A percentile compares a stretch with the other conserved stretches of the same genome.
Conservation (phyloP, 768 basidiomycete genomes). For the Leccinum longicurvipes region DNA sequence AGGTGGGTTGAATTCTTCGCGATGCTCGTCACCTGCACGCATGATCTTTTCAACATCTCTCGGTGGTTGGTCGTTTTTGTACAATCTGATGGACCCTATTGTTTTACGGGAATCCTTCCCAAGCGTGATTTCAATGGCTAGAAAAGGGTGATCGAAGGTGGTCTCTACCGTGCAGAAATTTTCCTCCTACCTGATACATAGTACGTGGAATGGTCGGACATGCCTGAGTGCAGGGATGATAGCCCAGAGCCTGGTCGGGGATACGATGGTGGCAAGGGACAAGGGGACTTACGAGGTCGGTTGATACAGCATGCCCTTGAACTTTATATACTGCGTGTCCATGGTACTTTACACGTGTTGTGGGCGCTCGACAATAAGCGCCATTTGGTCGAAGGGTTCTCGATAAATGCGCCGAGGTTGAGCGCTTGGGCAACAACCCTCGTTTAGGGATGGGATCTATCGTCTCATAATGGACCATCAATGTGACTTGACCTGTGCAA, state of each 20-base stretch:
- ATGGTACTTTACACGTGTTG: not conserved
- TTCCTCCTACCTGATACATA: not conserved
- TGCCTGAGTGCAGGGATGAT: not conserved
- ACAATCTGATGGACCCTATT: conserved; percentile 3
- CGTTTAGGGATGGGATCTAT: no score
- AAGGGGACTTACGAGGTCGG: not conserved
- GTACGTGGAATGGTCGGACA: not conserved
- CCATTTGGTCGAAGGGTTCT: not conserved
- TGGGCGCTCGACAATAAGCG: not conserved
- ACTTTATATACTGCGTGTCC: not conserved
- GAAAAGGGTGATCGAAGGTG: not conserved
- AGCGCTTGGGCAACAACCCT: no score
- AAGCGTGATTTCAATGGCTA: not conserved
- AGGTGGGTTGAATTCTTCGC: not conserved
- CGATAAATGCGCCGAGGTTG: no score
- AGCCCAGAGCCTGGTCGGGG: not conserved
- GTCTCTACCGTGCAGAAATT: not conserved
- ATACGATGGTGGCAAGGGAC: not conserved
- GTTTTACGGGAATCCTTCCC: conserved; percentile 4
- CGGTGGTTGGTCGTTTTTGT: not conserved
- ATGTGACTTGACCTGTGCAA: no score
- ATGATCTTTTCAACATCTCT: not conserved
- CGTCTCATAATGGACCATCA: no score
- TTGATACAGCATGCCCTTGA: not conserved
- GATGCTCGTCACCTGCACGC: not conserved